phyloP scores from a whole-genome alignment of 306 rosid genomes.

The Lithocarpus polystachyus region DNA sequence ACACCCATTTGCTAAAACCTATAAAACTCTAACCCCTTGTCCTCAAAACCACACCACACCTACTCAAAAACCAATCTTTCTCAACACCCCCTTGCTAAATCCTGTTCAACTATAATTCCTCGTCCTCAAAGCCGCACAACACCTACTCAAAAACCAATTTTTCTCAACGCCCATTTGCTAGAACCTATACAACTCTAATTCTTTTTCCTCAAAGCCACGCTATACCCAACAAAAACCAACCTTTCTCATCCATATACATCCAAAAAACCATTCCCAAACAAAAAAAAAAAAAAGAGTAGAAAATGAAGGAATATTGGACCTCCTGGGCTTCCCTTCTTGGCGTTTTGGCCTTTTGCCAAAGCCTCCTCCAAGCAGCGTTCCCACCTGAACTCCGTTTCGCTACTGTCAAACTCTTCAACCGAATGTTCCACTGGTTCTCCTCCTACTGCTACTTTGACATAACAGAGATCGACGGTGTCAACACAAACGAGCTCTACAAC shows the following conservation, averaged over 20 bases:
- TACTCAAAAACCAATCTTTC: not conserved
- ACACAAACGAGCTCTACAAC: constrained; percentile 98
- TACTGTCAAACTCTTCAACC: constrained; percentile 43
- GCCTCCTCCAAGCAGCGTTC: constrained; percentile 68
- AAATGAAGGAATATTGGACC: constrained; percentile 85
- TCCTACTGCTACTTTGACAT: constrained; percentile 82
- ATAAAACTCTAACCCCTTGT: not conserved
- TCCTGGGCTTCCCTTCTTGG: constrained; percentile 79
- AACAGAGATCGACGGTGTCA: constrained; percentile 94
- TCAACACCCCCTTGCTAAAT: no score
- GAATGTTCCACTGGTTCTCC: constrained; percentile 68
- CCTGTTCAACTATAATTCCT: no score
- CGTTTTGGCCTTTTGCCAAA: constrained; percentile 82
- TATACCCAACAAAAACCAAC: no score
- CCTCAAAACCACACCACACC: not conserved
- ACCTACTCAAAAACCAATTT: not conserved
- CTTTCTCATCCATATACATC: not conserved
- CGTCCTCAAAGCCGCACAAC: no score
- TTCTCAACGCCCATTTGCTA: no score
- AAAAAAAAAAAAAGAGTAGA: not conserved
- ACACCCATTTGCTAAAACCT: constrained; percentile 3
- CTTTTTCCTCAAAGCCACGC: no score
- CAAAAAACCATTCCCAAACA: no score
- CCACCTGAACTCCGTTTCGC: constrained; percentile 96
- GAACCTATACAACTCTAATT: no score